Evolutionary conservation across 331 rosid species (phyloP).

Genomic region (Cydonia oblonga): DNA sequence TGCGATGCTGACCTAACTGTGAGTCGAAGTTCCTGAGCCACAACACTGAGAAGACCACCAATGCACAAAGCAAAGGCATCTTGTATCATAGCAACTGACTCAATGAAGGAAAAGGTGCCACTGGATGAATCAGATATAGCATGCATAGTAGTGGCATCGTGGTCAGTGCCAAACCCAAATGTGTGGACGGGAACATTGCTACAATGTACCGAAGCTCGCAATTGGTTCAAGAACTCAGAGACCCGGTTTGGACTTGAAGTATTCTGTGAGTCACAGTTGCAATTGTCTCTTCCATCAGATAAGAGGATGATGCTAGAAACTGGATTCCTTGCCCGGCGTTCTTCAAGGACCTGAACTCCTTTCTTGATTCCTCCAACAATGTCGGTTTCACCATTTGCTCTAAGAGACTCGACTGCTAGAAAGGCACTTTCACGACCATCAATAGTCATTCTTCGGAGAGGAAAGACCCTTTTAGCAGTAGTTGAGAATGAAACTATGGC

Average conservation of each 20-base stretch:
- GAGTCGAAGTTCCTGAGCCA: constrained; percentile 5
- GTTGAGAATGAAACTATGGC: not conserved
- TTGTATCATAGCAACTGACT: constrained; percentile 3
- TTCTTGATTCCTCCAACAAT: constrained; percentile 1
- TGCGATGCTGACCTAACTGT: not conserved
- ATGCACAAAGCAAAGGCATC: constrained; percentile 7
- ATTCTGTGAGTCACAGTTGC: not conserved
- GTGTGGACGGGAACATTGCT: not conserved
- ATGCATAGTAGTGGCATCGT: constrained; percentile 5
- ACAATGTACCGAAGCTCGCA: not conserved
- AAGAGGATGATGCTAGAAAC: constrained; percentile 6
- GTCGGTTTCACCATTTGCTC: not conserved
- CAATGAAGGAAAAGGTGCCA: constrained; percentile 8
- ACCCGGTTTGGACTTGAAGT: not conserved
- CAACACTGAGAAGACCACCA: constrained; percentile 13
- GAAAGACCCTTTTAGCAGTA: not conserved
- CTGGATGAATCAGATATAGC: constrained; percentile 2
- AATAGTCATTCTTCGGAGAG: not conserved
- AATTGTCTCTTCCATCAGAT: constrained; percentile 1
- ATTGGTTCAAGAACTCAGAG: not conserved
- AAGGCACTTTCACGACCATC: not conserved
- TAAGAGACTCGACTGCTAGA: not conserved
- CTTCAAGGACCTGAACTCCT: constrained; percentile 1
- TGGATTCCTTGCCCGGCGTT: not conserved
- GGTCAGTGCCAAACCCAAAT: constrained; percentile 3